Percentiles rank a stretch among this genome's conserved stretches.
Conservation (phyloP, 345 rosid species). For the Gynandropsis gynandra region DNA sequence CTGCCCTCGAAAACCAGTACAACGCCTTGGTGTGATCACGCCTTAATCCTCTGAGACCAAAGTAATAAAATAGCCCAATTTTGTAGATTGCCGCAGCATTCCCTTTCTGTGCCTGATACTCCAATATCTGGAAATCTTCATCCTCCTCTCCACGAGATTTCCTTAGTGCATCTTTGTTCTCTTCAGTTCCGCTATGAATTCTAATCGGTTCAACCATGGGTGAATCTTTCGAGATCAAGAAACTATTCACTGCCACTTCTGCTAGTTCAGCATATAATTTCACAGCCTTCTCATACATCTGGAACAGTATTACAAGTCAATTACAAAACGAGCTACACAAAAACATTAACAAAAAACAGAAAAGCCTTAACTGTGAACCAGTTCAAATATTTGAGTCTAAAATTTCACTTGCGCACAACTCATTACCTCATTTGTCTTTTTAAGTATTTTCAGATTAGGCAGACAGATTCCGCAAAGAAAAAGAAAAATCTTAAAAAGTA, state of each 20-base stretch:
- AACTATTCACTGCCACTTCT: slow-evolving; percentile 65
- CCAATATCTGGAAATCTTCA: slow-evolving; percentile 80
- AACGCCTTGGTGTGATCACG: slow-evolving; percentile 73
- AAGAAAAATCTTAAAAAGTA: not conserved
- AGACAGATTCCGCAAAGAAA: too few relatives aligned
- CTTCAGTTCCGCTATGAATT: slow-evolving; percentile 74
- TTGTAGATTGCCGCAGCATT: slow-evolving; percentile 72
- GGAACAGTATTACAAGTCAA: slow-evolving; percentile 3
- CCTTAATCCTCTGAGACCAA: slow-evolving; percentile 75
- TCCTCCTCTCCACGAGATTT: slow-evolving; percentile 77
- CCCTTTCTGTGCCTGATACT: slow-evolving; percentile 85
- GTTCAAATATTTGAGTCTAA: too few relatives aligned
- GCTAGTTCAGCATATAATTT: slow-evolving; percentile 68
- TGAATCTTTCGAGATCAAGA: slow-evolving; percentile 67
- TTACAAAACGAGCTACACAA: too few relatives aligned
- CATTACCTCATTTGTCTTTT: not conserved
- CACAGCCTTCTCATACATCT: slow-evolving; percentile 72
- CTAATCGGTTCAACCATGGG: slow-evolving; percentile 68
- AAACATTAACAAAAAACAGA: too few relatives aligned
- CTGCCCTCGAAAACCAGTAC: slow-evolving; percentile 69
- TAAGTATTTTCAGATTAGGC: too few relatives aligned
- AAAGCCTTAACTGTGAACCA: too few relatives aligned
- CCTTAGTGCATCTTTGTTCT: slow-evolving; percentile 70
- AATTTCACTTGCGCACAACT: not conserved
- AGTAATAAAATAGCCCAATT: slow-evolving; percentile 68